Percentiles rank a stretch among this genome's conserved stretches.
Conservation (phyloP, 352 stramenopile genomes). For the Paralagenidium karlingii region DNA sequence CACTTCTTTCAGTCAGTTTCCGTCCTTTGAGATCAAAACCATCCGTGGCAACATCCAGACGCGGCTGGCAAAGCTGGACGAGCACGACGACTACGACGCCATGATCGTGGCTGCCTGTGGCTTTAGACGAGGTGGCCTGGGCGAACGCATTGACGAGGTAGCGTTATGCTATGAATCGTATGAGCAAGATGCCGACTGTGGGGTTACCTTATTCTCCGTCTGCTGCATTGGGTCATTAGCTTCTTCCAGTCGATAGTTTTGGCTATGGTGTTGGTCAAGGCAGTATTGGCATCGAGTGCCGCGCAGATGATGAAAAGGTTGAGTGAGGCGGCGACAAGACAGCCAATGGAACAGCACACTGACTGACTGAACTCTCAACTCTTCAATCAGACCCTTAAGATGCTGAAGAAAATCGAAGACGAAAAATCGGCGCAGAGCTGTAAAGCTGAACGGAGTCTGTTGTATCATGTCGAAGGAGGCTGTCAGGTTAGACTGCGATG, state of each 20-base stretch:
- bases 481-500: constrained; percentile 43
- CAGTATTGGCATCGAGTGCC: constrained; percentile 79
- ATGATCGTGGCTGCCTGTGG: constrained; percentile 80
- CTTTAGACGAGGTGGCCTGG: constrained; percentile 59
- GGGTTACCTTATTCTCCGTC: neutral
- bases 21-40: constrained; percentile 69
- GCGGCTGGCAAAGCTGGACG: constrained; percentile 71
- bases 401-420: constrained; percentile 68
- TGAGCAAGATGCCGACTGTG: neutral
- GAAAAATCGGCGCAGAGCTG: constrained; percentile 66
- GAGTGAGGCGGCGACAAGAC: neutral
- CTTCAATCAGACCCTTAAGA: constrained; percentile 34
- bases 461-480: constrained; percentile 71
- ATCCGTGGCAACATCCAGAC: constrained; percentile 85
- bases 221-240: constrained; percentile 5
- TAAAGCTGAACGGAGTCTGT: constrained; percentile 67
- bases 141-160: constrained; percentile 59
- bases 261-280: constrained; percentile 76
- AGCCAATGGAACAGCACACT: neutral
- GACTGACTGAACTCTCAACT: constrained; percentile 1
- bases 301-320: constrained; percentile 47
- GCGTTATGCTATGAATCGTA: neutral
- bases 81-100: constrained; percentile 72
- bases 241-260: constrained; percentile 57
- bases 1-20: constrained; percentile 23